A percentile compares a stretch with the other conserved stretches of the same genome.
Conservation (phyloP, 768 basidiomycete genomes). For the Imleria badia region DNA sequence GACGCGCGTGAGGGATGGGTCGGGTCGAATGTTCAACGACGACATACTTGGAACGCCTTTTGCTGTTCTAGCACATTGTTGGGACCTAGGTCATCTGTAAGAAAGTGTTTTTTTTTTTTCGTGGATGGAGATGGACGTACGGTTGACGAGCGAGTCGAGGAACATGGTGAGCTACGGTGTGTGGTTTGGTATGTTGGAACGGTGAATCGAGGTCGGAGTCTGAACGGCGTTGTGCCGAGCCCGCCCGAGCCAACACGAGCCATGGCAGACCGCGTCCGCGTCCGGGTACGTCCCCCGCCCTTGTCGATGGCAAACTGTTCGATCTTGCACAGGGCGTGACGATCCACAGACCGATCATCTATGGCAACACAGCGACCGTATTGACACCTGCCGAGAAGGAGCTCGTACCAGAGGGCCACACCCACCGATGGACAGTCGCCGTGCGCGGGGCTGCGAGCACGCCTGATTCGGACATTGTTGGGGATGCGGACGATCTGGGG, state of each 20-base stretch:
- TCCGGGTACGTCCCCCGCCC: slow-evolving; percentile 62
- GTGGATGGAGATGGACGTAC: slow-evolving; percentile 38
- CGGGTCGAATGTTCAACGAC: background rate
- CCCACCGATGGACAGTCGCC: slow-evolving; percentile 96
- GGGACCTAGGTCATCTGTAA: slow-evolving; percentile 40
- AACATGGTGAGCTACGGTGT: slow-evolving; percentile 34
- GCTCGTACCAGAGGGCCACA: slow-evolving; percentile 65
- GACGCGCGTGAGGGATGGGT: slow-evolving; percentile 6
- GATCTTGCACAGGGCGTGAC: slow-evolving; percentile 85
- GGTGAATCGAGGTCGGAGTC: slow-evolving; percentile 29
- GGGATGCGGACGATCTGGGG: slow-evolving; percentile 85
- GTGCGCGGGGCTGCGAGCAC: slow-evolving; percentile 84
- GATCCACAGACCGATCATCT: slow-evolving; percentile 89
- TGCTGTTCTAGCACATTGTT: slow-evolving; percentile 69
- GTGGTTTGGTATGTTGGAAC: background rate
- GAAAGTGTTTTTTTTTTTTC: too few relatives aligned
- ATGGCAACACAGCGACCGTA: slow-evolving; percentile 89
- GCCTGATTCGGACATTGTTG: slow-evolving; percentile 72
- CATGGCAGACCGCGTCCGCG: slow-evolving; percentile 71
- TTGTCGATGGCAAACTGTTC: too few relatives aligned
- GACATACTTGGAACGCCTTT: slow-evolving; percentile 59
- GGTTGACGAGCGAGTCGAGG: slow-evolving; percentile 64
- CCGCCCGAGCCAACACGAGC: slow-evolving; percentile 41
- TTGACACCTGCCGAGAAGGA: slow-evolving; percentile 73
- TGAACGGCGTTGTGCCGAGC: slow-evolving; percentile 39